Evolutionary conservation across 148 eudicot genomes (phyloP), one percentile per base, ranked within the genome.

Genomic region (Chenopodium suecicum): DNA sequence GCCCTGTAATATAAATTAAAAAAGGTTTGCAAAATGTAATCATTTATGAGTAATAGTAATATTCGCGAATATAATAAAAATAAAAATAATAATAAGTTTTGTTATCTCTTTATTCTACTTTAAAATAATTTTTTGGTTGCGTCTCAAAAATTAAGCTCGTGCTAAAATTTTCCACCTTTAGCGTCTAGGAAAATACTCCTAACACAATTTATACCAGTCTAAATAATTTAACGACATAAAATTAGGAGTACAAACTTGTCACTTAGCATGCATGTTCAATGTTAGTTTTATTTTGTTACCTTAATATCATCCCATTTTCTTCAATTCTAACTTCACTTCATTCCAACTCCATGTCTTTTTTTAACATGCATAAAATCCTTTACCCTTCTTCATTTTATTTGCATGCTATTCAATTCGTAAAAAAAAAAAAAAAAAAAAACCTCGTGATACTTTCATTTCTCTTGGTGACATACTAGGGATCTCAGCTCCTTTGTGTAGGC

Each of bases 241-340:
- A 20, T 58, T 65, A 29, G 82, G 29, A 27, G 67, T 34, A 52
- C 47, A 68, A 67, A 29, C 20, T 66, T 73, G 50, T 23, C n/a
- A 52, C 23, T 52, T 64, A 68, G 44, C 23, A 58, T 48, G 81
- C 81, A 82, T 82, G 84, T 63, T 73, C 78, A 73, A 22, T 71
- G 37, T 23, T 25, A 50, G 10, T 9, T 37, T 6, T 31, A 31
- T 72, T 71, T 80, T 71, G 6, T 27, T 19, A 25, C 31, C 9
- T n/a, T 16, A 25, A 23, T 13, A 48, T 48, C 68, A 62, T 46
- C 81, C 60, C 71, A 47, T 31, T 19, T 64, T n/a, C 52, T 68
- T 44, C 5, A 70, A 2, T 31, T 48, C 14, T 12, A 22, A 22
- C 25, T 70, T 20, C 41, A 37, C 54, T 4, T 17, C 54, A 50